A percentile compares a stretch with the other conserved stretches of the same genome.
Conservation (phyloP, 2,329 filamentous ascomycete genomes). For the Colletotrichum spinosum region DNA sequence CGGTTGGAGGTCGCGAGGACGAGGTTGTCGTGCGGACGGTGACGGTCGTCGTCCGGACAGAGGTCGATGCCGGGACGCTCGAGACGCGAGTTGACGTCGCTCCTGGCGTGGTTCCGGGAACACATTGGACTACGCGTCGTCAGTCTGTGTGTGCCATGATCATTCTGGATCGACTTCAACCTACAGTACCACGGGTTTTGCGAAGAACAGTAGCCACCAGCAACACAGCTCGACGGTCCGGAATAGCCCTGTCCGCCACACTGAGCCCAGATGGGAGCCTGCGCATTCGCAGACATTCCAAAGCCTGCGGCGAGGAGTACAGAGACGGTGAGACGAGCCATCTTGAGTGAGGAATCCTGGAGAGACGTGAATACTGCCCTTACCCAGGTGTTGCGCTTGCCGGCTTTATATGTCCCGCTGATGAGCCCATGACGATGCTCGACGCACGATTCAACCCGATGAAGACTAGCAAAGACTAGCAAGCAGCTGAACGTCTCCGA, state of each 20-base stretch:
- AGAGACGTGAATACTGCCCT: not conserved
- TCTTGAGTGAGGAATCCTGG: not conserved
- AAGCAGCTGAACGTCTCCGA: not conserved
- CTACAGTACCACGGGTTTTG: slow-evolving; percentile 61
- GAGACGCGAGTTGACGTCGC: slow-evolving; percentile 5
- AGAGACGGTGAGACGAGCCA: slow-evolving; percentile 25
- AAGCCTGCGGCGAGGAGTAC: slow-evolving; percentile 14
- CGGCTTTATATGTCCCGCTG: slow-evolving; percentile 8
- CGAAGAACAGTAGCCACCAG: slow-evolving; percentile 51
- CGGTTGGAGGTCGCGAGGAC: not conserved
- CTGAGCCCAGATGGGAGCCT: slow-evolving; percentile 45
- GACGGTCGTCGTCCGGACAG: slow-evolving; percentile 9
- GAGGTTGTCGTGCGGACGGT: slow-evolving; percentile 22
- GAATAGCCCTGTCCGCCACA: slow-evolving; percentile 55
- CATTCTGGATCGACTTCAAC: slow-evolving; percentile 41
- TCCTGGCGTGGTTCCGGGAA: slow-evolving; percentile 26
- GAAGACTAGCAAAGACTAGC: no score
- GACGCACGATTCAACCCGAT: no score
- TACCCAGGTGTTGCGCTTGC: not conserved
- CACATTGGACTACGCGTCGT: slow-evolving; percentile 20
- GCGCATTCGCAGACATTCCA: slow-evolving; percentile 19
- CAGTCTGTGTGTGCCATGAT: not conserved
- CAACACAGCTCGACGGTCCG: slow-evolving; percentile 53
- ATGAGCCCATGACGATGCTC: not conserved
- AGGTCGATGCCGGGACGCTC: slow-evolving; percentile 23